Percentiles rank a stretch among this genome's conserved stretches.
These are phyloP conservation scores for Aegle marmelos DNA, from an alignment of 345 rosid species.

Conservation along the genomic window DNA sequence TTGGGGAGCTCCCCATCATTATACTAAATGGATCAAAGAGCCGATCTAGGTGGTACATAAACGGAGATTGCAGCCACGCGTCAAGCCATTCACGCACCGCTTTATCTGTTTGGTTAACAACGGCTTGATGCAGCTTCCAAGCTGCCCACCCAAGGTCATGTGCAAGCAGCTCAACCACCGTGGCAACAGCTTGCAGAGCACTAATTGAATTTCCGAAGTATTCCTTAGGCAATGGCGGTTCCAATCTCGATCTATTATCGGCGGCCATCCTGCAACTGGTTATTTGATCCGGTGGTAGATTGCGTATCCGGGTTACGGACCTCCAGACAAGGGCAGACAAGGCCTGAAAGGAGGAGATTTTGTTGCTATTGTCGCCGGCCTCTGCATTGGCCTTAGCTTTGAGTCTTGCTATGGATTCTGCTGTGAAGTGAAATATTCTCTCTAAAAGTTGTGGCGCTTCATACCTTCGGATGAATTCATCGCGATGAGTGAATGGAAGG, in stretches of 20 bases:
- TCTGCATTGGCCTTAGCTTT: conserved; percentile 52
- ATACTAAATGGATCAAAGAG: conserved; percentile 53
- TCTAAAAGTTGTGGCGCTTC: conserved; percentile 51
- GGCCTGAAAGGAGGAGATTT: conserved; percentile 73
- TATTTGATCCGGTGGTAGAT: conserved; percentile 28
- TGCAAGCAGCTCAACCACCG: conserved; percentile 53
- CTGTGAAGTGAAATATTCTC: conserved; percentile 60
- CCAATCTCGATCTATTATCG: conserved; percentile 52
- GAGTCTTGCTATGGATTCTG: conserved; percentile 44
- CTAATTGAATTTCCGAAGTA: conserved; percentile 66
- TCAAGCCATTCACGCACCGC: conserved; percentile 31
- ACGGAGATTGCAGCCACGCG: conserved; percentile 47
- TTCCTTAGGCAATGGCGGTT: conserved; percentile 39
- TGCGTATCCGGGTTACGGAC: conserved; percentile 46
- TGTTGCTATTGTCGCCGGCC: conserved; percentile 24
- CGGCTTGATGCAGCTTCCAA: conserved; percentile 46
- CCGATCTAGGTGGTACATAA: conserved; percentile 35
- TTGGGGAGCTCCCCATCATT: conserved; percentile 82
- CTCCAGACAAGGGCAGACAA: conserved; percentile 66
- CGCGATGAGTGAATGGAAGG: conserved; percentile 45
- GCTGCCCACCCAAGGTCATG: conserved; percentile 68
- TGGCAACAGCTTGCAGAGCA: conserved; percentile 32
- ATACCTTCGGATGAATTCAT: conserved; percentile 41
- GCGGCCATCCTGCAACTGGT: conserved; percentile 52
- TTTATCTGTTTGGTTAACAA: conserved; percentile 40